Base-by-base conservation (phyloP, 768 basidiomycete species). In the Melanogaster broomeanus region DNA sequence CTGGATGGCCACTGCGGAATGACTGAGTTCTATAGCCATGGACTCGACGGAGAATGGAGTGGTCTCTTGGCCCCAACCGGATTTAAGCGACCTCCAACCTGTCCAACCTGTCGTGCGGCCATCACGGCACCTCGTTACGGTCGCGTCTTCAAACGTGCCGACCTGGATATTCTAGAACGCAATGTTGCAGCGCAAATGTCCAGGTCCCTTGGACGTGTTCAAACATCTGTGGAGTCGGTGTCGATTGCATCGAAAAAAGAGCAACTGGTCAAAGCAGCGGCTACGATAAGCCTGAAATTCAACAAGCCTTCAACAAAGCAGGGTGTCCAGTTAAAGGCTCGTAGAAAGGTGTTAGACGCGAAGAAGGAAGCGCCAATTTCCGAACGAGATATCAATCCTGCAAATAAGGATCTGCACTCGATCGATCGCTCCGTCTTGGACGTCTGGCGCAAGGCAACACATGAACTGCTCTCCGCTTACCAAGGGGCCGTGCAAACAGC, bases 131-230 rank as follows among this genome's bases (percentile, higher is more conserved):
- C 74, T 4, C 78, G 85, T 4, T 88, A 89, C 56, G 79, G 84
- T 7, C 77, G 85, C 3, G 67, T 80, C 31, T 75, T 74, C 61
- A 89, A 88, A 61, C 76, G 81, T 8, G 83, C 85, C 0, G 74
- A 79, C 41, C 67, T 90, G 41, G 85, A 87, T 54, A 80, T 88
- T 7, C 58, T 87, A 48, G 87, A 88, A 60, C 74, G 75, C 50
- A 87, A 87, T 51, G 74, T 86, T 19, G 79, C 80, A 0, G 72
- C 71, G 31, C 69, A 69, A 18, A 81, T 84, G 78, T 77, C 79
- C 0, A 63, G 63, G 18, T 68, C 71, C 10, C 74, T 85, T n/a
- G 56, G 55, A 31, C 52, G 49, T 2, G 60, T 74, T 10, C 65
- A 67, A 8, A 48, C 45, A 2, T 52, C 59, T 5, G 62, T 78